These are phyloP conservation scores for Psilocybe cubensis DNA, from an alignment of 768 basidiomycete genomes.

Conservation along the genomic window DNA sequence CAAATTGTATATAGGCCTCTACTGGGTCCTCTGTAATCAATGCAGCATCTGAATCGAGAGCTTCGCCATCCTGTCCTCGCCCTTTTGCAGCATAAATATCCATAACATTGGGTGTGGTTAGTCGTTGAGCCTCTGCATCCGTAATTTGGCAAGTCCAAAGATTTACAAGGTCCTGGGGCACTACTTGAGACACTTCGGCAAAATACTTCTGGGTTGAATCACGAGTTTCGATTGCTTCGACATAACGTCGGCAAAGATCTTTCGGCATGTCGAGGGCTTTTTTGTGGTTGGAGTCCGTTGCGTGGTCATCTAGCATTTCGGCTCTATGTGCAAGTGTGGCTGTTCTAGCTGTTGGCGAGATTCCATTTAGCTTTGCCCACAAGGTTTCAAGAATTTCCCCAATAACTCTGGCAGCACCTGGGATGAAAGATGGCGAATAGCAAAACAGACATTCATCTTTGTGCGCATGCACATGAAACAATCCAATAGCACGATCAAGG, in stretches of 20 bases:
- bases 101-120: neutral
- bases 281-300: constrained; percentile 11
- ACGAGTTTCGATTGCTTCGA: neutral
- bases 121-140: neutral
- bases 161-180: neutral
- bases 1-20: neutral
- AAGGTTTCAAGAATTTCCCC: constrained; percentile 23
- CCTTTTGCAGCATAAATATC: neutral
- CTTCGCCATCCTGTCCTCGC: neutral
- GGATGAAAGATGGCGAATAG: constrained; percentile 24
- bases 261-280: neutral
- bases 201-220: neutral
- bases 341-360: constrained; percentile 11
- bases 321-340: constrained; percentile 16
- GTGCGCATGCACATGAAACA: constrained; percentile 32
- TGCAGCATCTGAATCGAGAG: neutral
- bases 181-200: neutral
- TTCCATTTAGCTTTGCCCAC: constrained; percentile 21
- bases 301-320: constrained; percentile 28
- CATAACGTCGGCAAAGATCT: neutral
- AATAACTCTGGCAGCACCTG: constrained; percentile 3
- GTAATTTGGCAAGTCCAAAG: neutral
- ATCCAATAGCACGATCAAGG: constrained; percentile 20
- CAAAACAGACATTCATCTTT: constrained; percentile 26
- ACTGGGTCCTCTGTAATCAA: too few relatives aligned